These are phyloP conservation scores for Malus sieversii DNA, from an alignment of 306 rosid species.

Conservation along the genomic window DNA sequence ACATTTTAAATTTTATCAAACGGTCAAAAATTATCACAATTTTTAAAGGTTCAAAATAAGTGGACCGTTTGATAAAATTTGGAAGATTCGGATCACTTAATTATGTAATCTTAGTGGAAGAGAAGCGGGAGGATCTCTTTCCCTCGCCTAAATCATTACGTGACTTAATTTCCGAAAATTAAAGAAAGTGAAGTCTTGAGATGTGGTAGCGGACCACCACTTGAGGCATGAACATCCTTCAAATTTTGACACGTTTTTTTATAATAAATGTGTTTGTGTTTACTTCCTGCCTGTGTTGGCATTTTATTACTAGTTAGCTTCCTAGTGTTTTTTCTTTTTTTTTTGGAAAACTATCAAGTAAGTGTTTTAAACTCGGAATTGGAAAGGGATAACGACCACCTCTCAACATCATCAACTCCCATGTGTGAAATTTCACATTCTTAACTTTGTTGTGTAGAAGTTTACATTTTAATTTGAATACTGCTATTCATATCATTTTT, in stretches of 20 bases:
- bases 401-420: background rate
- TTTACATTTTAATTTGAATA: no score
- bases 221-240: background rate
- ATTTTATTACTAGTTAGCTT: background rate
- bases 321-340: background rate
- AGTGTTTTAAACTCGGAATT: background rate
- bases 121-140: no score
- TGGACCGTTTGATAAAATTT: rapidly evolving
- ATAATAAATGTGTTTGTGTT: background rate
- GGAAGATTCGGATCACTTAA: rapidly evolving
- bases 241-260: background rate
- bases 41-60: rapidly evolving
- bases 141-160: background rate
- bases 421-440: no score
- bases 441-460: no score
- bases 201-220: background rate
- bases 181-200: background rate
- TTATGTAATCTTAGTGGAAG: no score
- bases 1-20: rapidly evolving
- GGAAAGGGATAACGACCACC: background rate
- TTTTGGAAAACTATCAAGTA: background rate
- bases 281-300: background rate
- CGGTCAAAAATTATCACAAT: rapidly evolving
- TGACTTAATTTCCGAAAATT: background rate
- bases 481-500: no score